A percentile compares a stretch with the other conserved stretches of the same genome.
Conservation (phyloP, 2,329 filamentous ascomycete genomes). For the Phialophora chinensis region DNA sequence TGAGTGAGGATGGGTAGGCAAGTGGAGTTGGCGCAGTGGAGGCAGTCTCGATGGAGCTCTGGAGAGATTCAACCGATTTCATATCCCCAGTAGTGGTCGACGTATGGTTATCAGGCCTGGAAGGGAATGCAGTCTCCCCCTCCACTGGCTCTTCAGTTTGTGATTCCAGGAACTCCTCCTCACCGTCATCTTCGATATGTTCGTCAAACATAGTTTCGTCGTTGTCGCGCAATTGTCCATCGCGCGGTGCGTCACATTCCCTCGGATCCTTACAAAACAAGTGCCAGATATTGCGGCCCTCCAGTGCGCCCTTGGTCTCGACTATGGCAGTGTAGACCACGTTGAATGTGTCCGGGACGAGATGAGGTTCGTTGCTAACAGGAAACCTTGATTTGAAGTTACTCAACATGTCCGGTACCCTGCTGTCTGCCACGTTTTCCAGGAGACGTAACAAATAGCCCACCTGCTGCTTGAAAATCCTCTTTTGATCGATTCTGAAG, state of each 20-base stretch:
- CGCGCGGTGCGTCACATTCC: not conserved
- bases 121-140: not conserved
- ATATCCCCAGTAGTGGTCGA: not conserved
- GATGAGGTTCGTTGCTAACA: slow-evolving; percentile 30
- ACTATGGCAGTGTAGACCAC: slow-evolving; percentile 59
- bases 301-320: slow-evolving; percentile 53
- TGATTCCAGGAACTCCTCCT: not conserved
- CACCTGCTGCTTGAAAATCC: slow-evolving; percentile 35
- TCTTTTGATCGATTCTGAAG: slow-evolving; percentile 31
- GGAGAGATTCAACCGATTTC: not conserved
- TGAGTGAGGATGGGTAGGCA: slow-evolving; percentile 1
- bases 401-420: slow-evolving; percentile 20
- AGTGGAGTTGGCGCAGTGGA: not conserved
- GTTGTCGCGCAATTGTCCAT: not conserved
- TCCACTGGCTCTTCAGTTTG: not conserved
- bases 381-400: slow-evolving; percentile 26
- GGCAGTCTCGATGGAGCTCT: not conserved
- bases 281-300: slow-evolving; percentile 56
- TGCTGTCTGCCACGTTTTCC: slow-evolving; percentile 24
- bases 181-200: not conserved
- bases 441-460: slow-evolving; percentile 36
- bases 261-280: slow-evolving; percentile 52
- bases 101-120: not conserved
- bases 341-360: slow-evolving; percentile 34
- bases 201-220: not conserved